Percentiles rank a stretch among this genome's conserved stretches.
Conservation (phyloP, 352 stramenopile species). For the Globisporangium radiosum region DNA sequence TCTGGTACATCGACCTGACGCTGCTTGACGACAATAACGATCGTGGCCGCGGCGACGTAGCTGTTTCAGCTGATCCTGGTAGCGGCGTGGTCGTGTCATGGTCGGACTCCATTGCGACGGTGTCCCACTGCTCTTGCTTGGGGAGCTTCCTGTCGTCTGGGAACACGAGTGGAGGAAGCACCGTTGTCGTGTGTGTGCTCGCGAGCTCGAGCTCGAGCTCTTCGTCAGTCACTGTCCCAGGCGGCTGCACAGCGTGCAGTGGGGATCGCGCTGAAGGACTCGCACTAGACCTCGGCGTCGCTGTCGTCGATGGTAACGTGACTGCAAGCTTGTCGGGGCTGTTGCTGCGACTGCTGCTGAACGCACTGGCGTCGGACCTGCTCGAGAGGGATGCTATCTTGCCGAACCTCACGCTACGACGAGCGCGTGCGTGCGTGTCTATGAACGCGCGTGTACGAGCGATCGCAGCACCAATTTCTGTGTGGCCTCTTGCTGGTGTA, state of each 20-base stretch:
- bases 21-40: neutral
- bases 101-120: conserved; percentile 6
- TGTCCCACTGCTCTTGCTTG: conserved; percentile 1
- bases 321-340: neutral
- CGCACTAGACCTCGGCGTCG: neutral
- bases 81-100: neutral
- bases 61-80: neutral
- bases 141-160: conserved; percentile 7
- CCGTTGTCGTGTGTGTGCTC: neutral
- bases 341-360: too few species aligned
- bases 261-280: neutral
- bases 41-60: neutral
- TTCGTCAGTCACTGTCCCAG: conserved; percentile 9
- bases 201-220: conserved; percentile 1
- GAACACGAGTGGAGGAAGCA: conserved; percentile 13
- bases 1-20: conserved; percentile 5
- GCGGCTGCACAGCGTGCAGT: neutral
- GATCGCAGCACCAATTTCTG: neutral
- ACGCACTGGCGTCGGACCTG: neutral
- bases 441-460: neutral
- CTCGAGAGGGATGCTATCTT: neutral
- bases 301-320: neutral
- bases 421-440: neutral
- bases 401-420: neutral
- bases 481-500: too few species aligned